These are phyloP conservation scores for Tetradesmus obliquus DNA, from an alignment of 139 green algal species.

Conservation along the genomic window DNA sequence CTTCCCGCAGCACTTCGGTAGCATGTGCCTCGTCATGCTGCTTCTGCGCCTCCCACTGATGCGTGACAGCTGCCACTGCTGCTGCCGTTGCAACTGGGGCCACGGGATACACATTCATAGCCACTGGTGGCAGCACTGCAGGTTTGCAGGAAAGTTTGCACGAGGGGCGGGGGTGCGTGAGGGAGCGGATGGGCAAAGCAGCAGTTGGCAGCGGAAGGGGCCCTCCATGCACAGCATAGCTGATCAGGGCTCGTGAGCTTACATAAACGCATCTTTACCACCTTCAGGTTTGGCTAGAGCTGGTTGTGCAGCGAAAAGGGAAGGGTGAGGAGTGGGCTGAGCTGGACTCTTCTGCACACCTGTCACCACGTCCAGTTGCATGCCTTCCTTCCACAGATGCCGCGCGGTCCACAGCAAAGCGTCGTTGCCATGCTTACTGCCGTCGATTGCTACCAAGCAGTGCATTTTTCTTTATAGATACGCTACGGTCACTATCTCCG, in stretches of 20 bases:
- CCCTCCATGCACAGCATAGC: background rate
- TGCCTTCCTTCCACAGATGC: constrained; percentile 2
- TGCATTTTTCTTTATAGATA: background rate
- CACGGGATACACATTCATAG: constrained; percentile 45
- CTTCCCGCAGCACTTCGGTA: constrained; percentile 28
- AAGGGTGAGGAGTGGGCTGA: background rate
- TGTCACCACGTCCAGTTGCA: constrained; percentile 38
- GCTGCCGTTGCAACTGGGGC: constrained; percentile 51
- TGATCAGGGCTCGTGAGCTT: background rate
- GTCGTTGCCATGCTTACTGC: constrained; percentile 25
- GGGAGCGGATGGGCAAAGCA: background rate
- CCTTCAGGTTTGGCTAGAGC: background rate
- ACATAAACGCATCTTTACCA: background rate
- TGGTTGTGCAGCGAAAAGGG: background rate
- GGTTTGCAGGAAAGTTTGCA: background rate
- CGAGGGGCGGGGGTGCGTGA: too few species aligned
- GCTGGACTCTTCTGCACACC: constrained; percentile 8
- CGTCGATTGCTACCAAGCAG: constrained; percentile 26
- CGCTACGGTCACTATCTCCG: background rate
- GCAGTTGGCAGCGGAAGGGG: background rate
- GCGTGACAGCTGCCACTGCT: constrained; percentile 52
- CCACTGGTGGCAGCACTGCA: constrained; percentile 34
- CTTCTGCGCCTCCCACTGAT: constrained; percentile 54
- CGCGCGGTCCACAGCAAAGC: constrained; percentile 3
- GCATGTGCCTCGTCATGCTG: constrained; percentile 52